Evolutionary conservation across 2,329 filamentous ascomycete species (phyloP).

Genomic region (Cyanodermella asteris): DNA sequence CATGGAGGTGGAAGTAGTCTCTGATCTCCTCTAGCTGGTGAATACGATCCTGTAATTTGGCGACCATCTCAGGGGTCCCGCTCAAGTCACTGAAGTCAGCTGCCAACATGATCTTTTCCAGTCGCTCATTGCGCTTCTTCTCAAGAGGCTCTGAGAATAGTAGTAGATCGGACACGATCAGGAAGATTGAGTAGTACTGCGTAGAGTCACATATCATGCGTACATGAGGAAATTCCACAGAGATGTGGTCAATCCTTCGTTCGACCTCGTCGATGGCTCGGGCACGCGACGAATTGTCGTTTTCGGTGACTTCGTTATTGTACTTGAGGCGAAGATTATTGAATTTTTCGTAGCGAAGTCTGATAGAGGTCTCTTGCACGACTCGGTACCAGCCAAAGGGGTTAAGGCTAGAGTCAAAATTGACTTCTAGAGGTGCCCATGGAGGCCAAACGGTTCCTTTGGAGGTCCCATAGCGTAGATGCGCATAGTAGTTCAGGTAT

Average conservation of each 20-base stretch:
- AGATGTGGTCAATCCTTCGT: slow-evolving; percentile 81
- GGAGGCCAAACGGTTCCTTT: slow-evolving; percentile 81
- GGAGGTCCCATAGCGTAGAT: slow-evolving; percentile 74
- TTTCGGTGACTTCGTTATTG: slow-evolving; percentile 64
- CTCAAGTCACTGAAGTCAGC: slow-evolving; percentile 95
- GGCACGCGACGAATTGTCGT: no score
- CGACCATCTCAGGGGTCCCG: slow-evolving; percentile 82
- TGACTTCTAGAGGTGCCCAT: slow-evolving; percentile 95
- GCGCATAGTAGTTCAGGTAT: slow-evolving; percentile 79
- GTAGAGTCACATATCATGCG: slow-evolving; percentile 90
- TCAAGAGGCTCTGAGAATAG: slow-evolving; percentile 92
- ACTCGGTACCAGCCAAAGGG: slow-evolving; percentile 97
- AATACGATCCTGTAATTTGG: slow-evolving; percentile 75
- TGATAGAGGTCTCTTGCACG: slow-evolving; percentile 88
- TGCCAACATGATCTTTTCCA: slow-evolving; percentile 97
- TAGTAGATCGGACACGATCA: slow-evolving; percentile 87
- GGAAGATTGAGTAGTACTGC: slow-evolving; percentile 95
- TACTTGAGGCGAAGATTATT: slow-evolving; percentile 93
- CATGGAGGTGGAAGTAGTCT: slow-evolving; percentile 81
- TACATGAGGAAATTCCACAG: slow-evolving; percentile 88
- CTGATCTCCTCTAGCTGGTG: slow-evolving; percentile 92
- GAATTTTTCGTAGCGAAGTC: slow-evolving; percentile 90
- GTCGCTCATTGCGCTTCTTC: slow-evolving; percentile 82
- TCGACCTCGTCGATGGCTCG: slow-evolving; percentile 40
- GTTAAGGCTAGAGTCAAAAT: slow-evolving; percentile 87